Conservation (phyloP, 2,329 filamentous ascomycete genomes). For the Fonsecaea monophora region DNA sequence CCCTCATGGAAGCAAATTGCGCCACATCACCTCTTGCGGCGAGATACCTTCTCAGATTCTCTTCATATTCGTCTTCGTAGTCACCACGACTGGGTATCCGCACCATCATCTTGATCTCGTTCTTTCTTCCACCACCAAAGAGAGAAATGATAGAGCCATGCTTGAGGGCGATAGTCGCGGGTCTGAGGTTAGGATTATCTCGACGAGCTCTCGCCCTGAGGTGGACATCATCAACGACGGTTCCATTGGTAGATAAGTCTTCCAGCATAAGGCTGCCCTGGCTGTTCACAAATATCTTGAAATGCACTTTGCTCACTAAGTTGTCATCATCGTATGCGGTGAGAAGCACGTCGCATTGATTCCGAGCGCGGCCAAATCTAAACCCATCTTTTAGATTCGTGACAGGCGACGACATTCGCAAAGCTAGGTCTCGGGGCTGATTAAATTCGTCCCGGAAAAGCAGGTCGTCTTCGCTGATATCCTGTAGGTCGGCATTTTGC, state of each 20-base stretch:
- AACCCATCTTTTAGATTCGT: conserved; percentile 77
- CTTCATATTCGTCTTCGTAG: conserved; percentile 69
- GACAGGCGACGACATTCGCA: conserved; percentile 76
- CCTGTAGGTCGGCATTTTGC: conserved; percentile 54
- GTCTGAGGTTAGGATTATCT: conserved; percentile 32
- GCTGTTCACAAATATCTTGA: conserved; percentile 89
- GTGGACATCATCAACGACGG: conserved; percentile 76
- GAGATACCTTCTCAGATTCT: conserved; percentile 75
- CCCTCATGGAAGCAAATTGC: conserved; percentile 42
- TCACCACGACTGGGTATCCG: conserved; percentile 80
- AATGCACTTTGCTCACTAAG: conserved; percentile 92
- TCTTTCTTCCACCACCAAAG: conserved; percentile 54
- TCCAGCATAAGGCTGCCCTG: conserved; percentile 88
- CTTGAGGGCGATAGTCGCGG: conserved; percentile 68
- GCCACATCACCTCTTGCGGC: conserved; percentile 37
- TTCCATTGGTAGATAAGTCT: conserved; percentile 95
- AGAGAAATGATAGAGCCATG: conserved; percentile 78
- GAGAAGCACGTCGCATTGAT: conserved; percentile 74
- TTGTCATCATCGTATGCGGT: conserved; percentile 72
- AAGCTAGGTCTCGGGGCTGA: conserved; percentile 68
- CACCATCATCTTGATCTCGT: conserved; percentile 81
- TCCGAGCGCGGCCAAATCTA: conserved; percentile 79
- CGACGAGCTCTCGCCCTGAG: conserved; percentile 56
- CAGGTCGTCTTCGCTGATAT: conserved; percentile 51
- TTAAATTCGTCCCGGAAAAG: conserved; percentile 42